Percentiles rank a stretch among this genome's conserved stretches.
phyloP scores from a whole-genome alignment of 768 basidiomycete genomes.

The Lactifluus volemus region DNA sequence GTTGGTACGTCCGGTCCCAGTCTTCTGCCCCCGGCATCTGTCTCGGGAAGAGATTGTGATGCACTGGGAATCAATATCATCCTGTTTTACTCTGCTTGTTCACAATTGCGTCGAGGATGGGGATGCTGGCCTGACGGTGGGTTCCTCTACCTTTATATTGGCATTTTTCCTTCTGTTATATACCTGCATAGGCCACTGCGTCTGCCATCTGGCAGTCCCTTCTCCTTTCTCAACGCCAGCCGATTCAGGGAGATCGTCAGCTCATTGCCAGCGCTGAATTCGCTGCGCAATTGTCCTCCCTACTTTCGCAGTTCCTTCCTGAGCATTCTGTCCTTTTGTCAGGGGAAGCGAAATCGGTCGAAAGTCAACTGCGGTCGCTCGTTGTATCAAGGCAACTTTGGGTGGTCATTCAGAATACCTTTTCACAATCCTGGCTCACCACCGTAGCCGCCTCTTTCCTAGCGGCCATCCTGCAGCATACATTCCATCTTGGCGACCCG shows the following conservation, averaged over 20 bases:
- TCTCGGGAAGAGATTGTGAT: conserved; percentile 5
- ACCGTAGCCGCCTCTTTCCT: conserved; percentile 6
- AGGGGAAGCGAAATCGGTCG: conserved; percentile 1
- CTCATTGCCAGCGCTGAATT: background rate
- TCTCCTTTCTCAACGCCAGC: background rate
- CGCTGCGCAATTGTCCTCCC: background rate
- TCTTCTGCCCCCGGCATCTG: conserved; percentile 5
- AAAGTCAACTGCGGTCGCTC: conserved; percentile 1
- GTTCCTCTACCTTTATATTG: background rate
- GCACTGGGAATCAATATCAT: conserved; percentile 1
- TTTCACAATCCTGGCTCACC: conserved; percentile 2
- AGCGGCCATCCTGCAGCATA: background rate
- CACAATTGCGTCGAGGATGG: background rate
- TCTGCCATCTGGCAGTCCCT: conserved; percentile 6
- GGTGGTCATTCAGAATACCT: background rate
- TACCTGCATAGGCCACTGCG: background rate
- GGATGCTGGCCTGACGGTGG: background rate
- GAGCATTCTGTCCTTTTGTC: background rate
- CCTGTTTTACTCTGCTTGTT: conserved; percentile 1
- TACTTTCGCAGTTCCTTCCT: conserved; percentile 1
- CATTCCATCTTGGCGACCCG: conserved; percentile 1
- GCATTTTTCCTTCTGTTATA: background rate
- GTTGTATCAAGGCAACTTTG: conserved; percentile 7
- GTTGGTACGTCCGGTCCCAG: background rate
- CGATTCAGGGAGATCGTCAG: background rate